phyloP scores from a whole-genome alignment of 225 moss, liverwort and hornwort genomes.

The Sphagnum contortum region DNA sequence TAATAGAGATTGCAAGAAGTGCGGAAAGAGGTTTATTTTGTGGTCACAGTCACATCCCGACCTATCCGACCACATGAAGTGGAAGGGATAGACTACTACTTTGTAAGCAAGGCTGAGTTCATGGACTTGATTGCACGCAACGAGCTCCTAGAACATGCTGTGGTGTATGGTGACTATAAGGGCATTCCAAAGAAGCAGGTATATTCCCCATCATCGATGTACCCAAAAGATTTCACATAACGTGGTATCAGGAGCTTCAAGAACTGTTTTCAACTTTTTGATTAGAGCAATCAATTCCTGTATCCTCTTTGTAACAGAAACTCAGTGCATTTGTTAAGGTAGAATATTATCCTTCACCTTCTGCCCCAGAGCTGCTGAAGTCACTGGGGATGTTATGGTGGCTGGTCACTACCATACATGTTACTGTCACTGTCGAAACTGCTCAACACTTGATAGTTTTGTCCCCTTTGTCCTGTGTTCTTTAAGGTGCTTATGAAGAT shows the following conservation, averaged over 20 bases:
- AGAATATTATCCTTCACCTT: too few relatives aligned
- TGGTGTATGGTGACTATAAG: slow-evolving; percentile 97
- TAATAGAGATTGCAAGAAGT: slow-evolving; percentile 65
- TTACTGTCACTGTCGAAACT: too few relatives aligned
- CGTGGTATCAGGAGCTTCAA: not conserved
- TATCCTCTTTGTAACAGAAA: too few relatives aligned
- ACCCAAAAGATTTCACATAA: not conserved
- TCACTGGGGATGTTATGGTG: too few relatives aligned
- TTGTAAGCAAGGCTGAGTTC: slow-evolving; percentile 86
- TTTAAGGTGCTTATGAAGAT: too few relatives aligned
- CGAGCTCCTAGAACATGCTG: slow-evolving; percentile 88
- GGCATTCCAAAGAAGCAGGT: slow-evolving; percentile 99
- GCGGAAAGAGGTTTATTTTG: slow-evolving; percentile 75
- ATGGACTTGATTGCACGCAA: slow-evolving; percentile 77
- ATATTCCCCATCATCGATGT: not conserved
- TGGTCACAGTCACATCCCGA: slow-evolving; percentile 88
- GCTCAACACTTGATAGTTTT: too few relatives aligned
- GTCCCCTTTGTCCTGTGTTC: too few relatives aligned
- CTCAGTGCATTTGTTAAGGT: too few relatives aligned
- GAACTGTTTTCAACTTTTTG: too few relatives aligned
- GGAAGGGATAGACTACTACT: slow-evolving; percentile 85
- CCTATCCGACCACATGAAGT: slow-evolving; percentile 71
- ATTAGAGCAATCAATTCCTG: too few relatives aligned
- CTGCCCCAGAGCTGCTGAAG: too few relatives aligned
- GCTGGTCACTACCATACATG: too few relatives aligned